Evolutionary conservation across 306 rosid genomes (phyloP).

Genomic region (Gastrolobium villosum): DNA sequence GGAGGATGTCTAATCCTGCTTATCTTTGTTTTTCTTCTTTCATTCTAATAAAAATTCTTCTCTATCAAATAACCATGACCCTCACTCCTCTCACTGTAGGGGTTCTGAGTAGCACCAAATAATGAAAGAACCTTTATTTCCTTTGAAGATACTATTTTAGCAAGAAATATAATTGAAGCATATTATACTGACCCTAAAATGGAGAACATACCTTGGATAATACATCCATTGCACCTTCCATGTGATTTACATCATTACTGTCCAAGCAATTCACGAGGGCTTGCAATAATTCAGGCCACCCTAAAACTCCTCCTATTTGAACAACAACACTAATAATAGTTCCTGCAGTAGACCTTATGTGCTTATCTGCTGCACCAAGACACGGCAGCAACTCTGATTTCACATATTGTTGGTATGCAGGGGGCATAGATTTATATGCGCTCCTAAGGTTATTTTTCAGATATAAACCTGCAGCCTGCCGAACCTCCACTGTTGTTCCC

Average conservation of each 20-base stretch:
- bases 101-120: constrained; percentile 13
- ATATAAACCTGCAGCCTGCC: constrained; percentile 95
- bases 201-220: constrained; percentile 81
- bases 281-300: constrained; percentile 97
- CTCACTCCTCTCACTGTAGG: constrained; percentile 9
- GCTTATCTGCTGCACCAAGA: constrained; percentile 89
- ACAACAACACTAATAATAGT: constrained; percentile 85
- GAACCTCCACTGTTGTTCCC: constrained; percentile 91
- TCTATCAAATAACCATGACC: constrained; percentile 24
- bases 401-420: constrained; percentile 82
- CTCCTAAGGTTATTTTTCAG: constrained; percentile 90
- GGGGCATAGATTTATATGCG: constrained; percentile 65
- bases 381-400: constrained; percentile 96
- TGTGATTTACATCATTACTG: constrained; percentile 86
- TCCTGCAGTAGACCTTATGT: constrained; percentile 92
- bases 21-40: constrained; percentile 19
- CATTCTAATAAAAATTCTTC: neutral
- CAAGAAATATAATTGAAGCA: constrained; percentile 31
- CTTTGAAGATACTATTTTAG: constrained; percentile 14
- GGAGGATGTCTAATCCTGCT: neutral
- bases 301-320: constrained; percentile 83
- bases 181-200: constrained; percentile 11
- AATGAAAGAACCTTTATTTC: constrained; percentile 28
- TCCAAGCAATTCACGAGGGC: constrained; percentile 93
- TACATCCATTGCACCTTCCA: constrained; percentile 99